phyloP scores from a whole-genome alignment of 176 grass and related monocot genomes.

The Raddia guianensis region DNA sequence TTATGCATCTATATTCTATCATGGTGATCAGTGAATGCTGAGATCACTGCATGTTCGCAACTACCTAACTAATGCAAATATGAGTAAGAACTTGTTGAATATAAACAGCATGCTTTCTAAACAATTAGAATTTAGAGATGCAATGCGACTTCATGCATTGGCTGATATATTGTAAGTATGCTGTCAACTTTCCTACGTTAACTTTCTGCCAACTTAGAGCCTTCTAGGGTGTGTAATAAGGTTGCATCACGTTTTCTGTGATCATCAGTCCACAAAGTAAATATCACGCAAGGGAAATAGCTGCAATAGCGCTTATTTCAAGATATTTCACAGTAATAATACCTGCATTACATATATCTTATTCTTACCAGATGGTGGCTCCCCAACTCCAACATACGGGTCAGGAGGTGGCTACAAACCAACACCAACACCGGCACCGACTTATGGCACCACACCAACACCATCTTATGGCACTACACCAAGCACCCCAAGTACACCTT shows the following conservation, averaged over 20 bases:
- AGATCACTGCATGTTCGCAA: background rate
- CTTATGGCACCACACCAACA: conserved; percentile 36
- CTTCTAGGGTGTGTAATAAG: background rate
- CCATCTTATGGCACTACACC: conserved; percentile 47
- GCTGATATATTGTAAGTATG: background rate
- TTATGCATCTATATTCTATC: background rate
- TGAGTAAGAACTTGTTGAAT: background rate
- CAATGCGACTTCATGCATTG: background rate
- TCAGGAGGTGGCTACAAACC: conserved; percentile 36
- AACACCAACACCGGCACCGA: conserved; percentile 49
- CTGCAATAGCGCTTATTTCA: conserved; percentile 2
- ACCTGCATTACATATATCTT: conserved; percentile 17
- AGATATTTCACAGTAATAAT: conserved; percentile 25
- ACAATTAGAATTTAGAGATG: background rate
- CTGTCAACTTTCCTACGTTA: background rate
- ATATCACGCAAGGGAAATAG: background rate
- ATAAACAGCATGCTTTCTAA: conserved; percentile 1
- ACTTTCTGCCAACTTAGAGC: background rate
- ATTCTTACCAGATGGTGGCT: conserved; percentile 41
- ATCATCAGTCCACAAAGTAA: background rate
- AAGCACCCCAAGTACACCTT: conserved; percentile 57
- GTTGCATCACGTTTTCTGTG: conserved; percentile 22
- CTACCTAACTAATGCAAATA: conserved; percentile 24
- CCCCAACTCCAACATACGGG: conserved; percentile 40
- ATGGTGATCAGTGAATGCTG: background rate